phyloP scores from a whole-genome alignment of 345 rosid species.

The Rhizophora apiculata region DNA sequence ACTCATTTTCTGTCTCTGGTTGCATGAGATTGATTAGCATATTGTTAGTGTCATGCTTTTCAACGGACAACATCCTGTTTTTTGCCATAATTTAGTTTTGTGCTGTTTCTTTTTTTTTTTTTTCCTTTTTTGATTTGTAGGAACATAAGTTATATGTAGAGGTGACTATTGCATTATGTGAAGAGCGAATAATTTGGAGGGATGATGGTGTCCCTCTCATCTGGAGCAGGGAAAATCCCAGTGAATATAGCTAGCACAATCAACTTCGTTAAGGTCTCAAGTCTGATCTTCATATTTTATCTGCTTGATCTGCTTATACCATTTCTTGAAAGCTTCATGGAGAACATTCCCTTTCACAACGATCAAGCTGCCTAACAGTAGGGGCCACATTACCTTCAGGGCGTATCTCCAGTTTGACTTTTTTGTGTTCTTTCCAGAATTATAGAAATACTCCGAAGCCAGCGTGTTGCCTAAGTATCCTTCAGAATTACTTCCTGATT shows the following conservation, averaged over 20 bases:
- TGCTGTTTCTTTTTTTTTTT: neutral
- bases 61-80: neutral
- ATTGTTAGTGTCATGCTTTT: no score
- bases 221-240: constrained; percentile 49
- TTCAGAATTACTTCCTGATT: no score
- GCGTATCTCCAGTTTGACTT: no score
- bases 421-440: no score
- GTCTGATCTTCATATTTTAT: no score
- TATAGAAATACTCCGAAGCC: no score
- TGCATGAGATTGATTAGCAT: neutral
- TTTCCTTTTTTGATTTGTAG: constrained; percentile 31
- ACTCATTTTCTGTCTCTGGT: neutral
- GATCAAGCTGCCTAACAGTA: no score
- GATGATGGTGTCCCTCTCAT: constrained; percentile 84
- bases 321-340: no score
- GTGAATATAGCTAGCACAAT: constrained; percentile 32
- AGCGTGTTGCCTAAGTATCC: no score
- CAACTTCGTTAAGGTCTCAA: neutral
- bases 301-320: no score
- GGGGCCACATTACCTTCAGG: no score
- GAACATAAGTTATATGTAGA: constrained; percentile 80
- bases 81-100: neutral
- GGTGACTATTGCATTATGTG: constrained; percentile 58
- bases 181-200: constrained; percentile 74
- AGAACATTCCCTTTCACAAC: no score